phyloP scores from a whole-genome alignment of 2,329 filamentous ascomycete genomes.

The Exophiala xenobiotica region DNA sequence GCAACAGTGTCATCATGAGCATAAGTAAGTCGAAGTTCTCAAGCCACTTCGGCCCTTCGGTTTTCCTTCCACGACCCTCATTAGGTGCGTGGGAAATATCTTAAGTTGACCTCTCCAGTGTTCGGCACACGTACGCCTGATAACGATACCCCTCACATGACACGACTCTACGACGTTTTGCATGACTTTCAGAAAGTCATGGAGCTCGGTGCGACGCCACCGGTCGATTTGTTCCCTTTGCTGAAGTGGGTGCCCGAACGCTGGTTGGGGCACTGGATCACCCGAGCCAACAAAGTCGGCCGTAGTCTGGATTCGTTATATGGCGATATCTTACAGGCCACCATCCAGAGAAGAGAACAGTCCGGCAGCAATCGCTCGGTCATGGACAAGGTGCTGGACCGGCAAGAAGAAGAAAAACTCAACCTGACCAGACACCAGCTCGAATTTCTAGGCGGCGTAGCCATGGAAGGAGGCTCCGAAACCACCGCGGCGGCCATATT shows the following conservation, averaged over 20 bases:
- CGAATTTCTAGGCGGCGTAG: constrained; percentile 36
- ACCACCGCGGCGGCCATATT: constrained; percentile 45
- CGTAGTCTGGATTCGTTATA: constrained; percentile 31
- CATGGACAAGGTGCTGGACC: constrained; percentile 16
- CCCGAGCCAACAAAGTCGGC: constrained; percentile 38
- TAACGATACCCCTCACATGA: constrained; percentile 39
- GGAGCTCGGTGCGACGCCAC: constrained; percentile 49
- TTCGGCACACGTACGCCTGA: constrained; percentile 39
- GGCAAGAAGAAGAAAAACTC: constrained; percentile 10
- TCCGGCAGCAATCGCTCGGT: constrained; percentile 43
- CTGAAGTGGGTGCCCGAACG: constrained; percentile 44
- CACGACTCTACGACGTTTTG: constrained; percentile 44
- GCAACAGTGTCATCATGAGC: constrained; percentile 48
- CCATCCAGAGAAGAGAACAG: constrained; percentile 41
- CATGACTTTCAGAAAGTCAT: constrained; percentile 37
- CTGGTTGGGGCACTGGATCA: constrained; percentile 41
- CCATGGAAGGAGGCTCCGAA: constrained; percentile 44
- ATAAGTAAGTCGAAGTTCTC: constrained; percentile 19
- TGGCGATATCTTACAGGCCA: constrained; percentile 45
- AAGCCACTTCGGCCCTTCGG: too few species aligned
- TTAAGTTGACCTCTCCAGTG: too few species aligned
- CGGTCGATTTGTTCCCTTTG: constrained; percentile 48
- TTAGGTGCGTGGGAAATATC: too few species aligned
- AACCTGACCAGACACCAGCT: constrained; percentile 13
- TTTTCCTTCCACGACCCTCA: too few species aligned